Evolutionary conservation across 768 basidiomycete species (phyloP).

Genomic region (Lactarius akahatsu): DNA sequence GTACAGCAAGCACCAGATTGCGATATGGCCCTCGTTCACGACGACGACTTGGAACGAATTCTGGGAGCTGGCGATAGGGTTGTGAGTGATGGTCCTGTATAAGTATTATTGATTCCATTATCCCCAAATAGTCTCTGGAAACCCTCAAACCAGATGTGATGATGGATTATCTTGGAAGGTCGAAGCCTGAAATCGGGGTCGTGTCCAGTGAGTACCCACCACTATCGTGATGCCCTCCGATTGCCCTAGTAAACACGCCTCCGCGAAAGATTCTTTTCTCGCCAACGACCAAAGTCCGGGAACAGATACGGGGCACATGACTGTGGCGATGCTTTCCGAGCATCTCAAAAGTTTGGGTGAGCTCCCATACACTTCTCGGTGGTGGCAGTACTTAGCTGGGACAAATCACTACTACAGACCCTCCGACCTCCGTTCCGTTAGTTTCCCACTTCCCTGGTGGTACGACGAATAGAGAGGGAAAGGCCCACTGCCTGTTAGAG

Average conservation of each 20-base stretch:
- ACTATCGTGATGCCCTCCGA: neutral
- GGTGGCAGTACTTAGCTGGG: neutral
- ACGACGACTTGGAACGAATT: neutral
- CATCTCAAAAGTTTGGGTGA: neutral
- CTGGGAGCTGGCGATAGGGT: neutral
- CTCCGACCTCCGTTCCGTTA: too few species aligned
- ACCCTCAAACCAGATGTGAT: neutral
- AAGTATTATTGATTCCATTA: neutral
- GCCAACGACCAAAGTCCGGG: neutral
- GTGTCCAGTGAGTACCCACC: neutral
- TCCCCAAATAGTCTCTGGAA: neutral
- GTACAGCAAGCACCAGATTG: too few species aligned
- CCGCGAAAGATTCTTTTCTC: neutral
- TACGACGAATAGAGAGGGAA: too few species aligned
- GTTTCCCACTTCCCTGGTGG: too few species aligned
- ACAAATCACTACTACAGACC: neutral
- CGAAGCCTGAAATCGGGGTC: neutral
- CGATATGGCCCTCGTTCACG: neutral
- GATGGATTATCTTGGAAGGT: neutral
- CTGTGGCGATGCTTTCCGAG: neutral
- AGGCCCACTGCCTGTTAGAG: too few species aligned
- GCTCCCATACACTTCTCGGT: neutral
- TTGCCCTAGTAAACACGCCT: neutral
- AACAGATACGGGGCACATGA: neutral
- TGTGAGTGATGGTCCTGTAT: neutral